Percentiles rank a stretch among this genome's conserved stretches.
These are phyloP conservation scores for Blastomyces emzantsi DNA, from an alignment of 2,329 filamentous ascomycete species.

Conservation along the genomic window DNA sequence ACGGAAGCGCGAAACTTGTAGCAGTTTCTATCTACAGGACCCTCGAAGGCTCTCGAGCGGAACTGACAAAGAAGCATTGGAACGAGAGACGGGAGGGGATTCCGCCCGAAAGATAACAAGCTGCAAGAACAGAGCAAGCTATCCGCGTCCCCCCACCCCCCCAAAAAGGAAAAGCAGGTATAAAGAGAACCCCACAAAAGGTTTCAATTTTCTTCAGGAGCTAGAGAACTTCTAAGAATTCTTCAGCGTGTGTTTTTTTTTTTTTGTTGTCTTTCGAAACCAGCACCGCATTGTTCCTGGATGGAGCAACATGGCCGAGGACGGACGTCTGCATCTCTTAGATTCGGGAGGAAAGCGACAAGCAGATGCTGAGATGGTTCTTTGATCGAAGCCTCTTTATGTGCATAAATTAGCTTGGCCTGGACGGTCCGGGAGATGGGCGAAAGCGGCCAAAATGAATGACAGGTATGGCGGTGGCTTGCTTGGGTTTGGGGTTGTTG, in stretches of 20 bases:
- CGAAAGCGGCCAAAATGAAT: neutral
- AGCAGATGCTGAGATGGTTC: constrained; percentile 2
- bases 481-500: neutral
- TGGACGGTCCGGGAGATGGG: neutral
- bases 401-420: neutral
- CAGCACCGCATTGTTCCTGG: neutral
- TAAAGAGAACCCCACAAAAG: neutral
- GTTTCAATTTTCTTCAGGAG: neutral
- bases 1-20: neutral
- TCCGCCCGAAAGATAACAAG: neutral
- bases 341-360: neutral
- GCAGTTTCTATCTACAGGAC: neutral
- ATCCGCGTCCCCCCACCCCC: neutral
- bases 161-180: neutral
- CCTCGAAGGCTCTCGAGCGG: neutral
- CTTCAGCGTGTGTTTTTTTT: neutral
- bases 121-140: neutral
- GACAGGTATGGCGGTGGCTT: too few species aligned
- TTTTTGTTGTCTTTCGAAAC: constrained; percentile 1
- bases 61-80: constrained; percentile 1
- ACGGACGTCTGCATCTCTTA: neutral
- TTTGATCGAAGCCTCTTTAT: constrained; percentile 8
- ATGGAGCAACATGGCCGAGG: neutral
- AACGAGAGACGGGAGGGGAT: neutral
- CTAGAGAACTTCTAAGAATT: neutral